These are phyloP conservation scores for Butyriboletus loyo DNA, from an alignment of 768 basidiomycete genomes.

Conservation along the genomic window DNA sequence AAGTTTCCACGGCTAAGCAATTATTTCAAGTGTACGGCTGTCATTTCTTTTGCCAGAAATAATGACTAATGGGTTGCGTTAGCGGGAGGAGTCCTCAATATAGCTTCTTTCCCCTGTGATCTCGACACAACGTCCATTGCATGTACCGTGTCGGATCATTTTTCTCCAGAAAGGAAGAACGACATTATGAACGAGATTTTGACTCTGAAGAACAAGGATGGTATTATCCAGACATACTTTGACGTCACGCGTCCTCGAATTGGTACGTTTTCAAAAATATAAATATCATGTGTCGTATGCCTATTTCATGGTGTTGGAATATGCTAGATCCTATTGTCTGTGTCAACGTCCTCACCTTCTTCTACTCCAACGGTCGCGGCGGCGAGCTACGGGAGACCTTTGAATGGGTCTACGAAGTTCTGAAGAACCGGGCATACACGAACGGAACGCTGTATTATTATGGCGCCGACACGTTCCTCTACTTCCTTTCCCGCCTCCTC, in stretches of 20 bases:
- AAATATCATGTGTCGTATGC: too few relatives aligned
- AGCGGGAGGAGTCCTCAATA: constrained; percentile 11
- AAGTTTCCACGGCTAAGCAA: constrained; percentile 19
- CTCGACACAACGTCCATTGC: constrained; percentile 21
- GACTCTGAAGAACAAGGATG: constrained; percentile 13
- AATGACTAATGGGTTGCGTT: not conserved
- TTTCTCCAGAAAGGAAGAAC: constrained; percentile 15
- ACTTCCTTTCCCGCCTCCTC: constrained; percentile 20
- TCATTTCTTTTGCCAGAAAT: not conserved
- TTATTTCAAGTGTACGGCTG: constrained; percentile 16
- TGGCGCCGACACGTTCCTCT: constrained; percentile 17
- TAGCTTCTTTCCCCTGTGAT: constrained; percentile 15
- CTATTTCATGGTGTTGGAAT: not conserved
- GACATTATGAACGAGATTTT: constrained; percentile 23
- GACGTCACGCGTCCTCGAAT: constrained; percentile 20
- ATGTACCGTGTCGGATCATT: constrained; percentile 15
- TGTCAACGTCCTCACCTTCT: constrained; percentile 19
- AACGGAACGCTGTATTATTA: constrained; percentile 21
- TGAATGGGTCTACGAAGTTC: constrained; percentile 14
- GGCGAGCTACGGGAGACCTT: constrained; percentile 19
- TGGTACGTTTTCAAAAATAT: constrained; percentile 12
- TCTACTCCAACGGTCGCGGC: constrained; percentile 19
- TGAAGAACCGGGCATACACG: constrained; percentile 23
- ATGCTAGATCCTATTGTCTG: constrained; percentile 18
- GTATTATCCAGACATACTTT: constrained; percentile 21